A percentile compares a stretch with the other conserved stretches of the same genome.
phyloP scores from a whole-genome alignment of 257 asterid genomes.

The Solanum chiquidenum region DNA sequence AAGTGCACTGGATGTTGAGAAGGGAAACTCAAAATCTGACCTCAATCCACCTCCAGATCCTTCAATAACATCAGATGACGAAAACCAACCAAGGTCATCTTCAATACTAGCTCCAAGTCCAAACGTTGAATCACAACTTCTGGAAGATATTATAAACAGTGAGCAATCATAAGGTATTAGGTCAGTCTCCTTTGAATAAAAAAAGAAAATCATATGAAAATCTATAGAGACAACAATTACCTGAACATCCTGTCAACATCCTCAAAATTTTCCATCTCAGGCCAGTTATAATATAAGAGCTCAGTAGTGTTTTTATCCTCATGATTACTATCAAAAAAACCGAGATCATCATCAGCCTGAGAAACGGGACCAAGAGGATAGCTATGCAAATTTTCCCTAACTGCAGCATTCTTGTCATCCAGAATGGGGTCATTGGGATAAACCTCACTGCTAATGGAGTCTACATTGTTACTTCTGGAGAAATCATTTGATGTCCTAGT shows the following conservation, averaged over 20 bases:
- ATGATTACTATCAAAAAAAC: slow-evolving; percentile 28
- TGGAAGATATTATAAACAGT: slow-evolving; percentile 15
- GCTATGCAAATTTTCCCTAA: slow-evolving; percentile 29
- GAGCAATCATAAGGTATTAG: neutral
- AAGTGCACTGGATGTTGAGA: slow-evolving; percentile 27
- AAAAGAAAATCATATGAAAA: neutral
- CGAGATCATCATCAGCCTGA: slow-evolving; percentile 31
- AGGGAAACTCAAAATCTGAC: slow-evolving; percentile 35
- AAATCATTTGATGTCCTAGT: slow-evolving; percentile 21
- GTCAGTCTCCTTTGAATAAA: neutral
- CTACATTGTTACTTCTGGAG: slow-evolving; percentile 19
- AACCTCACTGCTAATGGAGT: slow-evolving; percentile 17
- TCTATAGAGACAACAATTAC: slow-evolving; percentile 23
- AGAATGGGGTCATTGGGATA: slow-evolving; percentile 24
- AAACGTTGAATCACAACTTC: slow-evolving; percentile 73
- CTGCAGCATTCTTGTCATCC: slow-evolving; percentile 23
- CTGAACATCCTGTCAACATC: slow-evolving; percentile 80
- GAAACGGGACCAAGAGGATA: slow-evolving; percentile 36
- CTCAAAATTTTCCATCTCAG: slow-evolving; percentile 75
- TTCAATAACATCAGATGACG: slow-evolving; percentile 44
- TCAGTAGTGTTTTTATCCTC: slow-evolving; percentile 48
- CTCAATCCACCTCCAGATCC: slow-evolving; percentile 31
- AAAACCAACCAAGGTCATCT: slow-evolving; percentile 59
- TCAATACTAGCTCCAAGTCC: slow-evolving; percentile 53
- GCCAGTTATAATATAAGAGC: slow-evolving; percentile 51